Percentiles rank a stretch among this genome's conserved stretches.
phyloP scores from a whole-genome alignment of 1,284 basidiomycete genomes.

The Heterobasidion occidentale region DNA sequence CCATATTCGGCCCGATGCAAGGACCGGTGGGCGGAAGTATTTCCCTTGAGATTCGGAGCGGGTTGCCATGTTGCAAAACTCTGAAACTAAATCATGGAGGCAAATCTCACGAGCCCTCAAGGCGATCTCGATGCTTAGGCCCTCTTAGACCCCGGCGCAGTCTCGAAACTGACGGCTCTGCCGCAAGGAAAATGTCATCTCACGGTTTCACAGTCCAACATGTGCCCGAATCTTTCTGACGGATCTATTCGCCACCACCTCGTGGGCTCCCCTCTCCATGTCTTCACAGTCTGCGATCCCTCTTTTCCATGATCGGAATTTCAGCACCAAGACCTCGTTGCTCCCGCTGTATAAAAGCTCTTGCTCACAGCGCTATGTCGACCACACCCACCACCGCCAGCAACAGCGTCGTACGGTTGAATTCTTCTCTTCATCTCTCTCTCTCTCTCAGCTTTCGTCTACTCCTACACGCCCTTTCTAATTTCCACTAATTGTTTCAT shows the following conservation, averaged over 20 bases:
- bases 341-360: neutral
- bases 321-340: constrained; percentile 1
- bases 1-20: neutral
- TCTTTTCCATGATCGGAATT: neutral
- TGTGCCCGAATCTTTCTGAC: neutral
- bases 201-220: neutral
- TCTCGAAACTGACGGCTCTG: too few species aligned
- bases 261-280: neutral
- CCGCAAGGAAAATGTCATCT: neutral
- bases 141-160: too few species aligned
- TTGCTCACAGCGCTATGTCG: neutral
- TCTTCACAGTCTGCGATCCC: neutral
- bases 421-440: neutral
- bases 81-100: neutral
- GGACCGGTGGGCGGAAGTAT: neutral
- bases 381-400: neutral
- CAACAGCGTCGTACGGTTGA: neutral
- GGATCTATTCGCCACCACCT: neutral
- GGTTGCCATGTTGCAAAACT: too few species aligned
- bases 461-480: neutral
- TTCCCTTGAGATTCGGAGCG: neutral
- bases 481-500: neutral
- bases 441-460: neutral
- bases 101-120: neutral
- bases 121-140: too few species aligned